Evolutionary conservation across 2,329 filamentous ascomycete genomes (phyloP).

Genomic region (Eutypa lata): DNA sequence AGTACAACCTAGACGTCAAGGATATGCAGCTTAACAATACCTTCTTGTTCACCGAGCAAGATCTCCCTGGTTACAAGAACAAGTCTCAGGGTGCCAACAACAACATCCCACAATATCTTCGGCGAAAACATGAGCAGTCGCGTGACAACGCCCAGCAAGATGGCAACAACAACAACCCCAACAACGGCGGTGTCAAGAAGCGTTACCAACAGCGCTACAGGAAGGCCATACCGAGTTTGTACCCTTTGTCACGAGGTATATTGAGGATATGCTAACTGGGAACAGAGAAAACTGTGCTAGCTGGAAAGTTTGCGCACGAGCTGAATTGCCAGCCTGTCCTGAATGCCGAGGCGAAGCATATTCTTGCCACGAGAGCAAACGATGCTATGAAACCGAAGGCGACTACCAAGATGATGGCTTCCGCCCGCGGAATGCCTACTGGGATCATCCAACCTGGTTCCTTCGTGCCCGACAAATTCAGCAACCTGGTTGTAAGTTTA

Average conservation of each 20-base stretch:
- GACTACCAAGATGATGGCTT: slow-evolving; percentile 43
- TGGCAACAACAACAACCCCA: slow-evolving; percentile 41
- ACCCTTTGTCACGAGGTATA: not conserved
- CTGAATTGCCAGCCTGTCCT: slow-evolving; percentile 71
- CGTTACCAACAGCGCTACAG: slow-evolving; percentile 60
- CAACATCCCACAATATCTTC: slow-evolving; percentile 56
- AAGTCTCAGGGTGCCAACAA: slow-evolving; percentile 57
- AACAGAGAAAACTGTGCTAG: slow-evolving; percentile 73
- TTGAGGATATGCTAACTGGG: not conserved
- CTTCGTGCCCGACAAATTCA: slow-evolving; percentile 44
- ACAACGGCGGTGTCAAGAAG: slow-evolving; percentile 39
- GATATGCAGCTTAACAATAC: slow-evolving; percentile 71
- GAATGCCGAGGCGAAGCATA: slow-evolving; percentile 64
- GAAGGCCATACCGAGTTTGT: slow-evolving; percentile 73
- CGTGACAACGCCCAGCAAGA: slow-evolving; percentile 43
- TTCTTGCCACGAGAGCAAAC: slow-evolving; percentile 57
- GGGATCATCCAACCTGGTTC: slow-evolving; percentile 58
- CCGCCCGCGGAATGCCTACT: slow-evolving; percentile 45
- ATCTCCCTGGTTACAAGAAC: slow-evolving; percentile 72
- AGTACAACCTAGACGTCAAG: slow-evolving; percentile 76
- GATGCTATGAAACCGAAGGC: slow-evolving; percentile 59
- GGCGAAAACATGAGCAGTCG: slow-evolving; percentile 40
- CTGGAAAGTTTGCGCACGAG: slow-evolving; percentile 72
- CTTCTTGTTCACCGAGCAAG: slow-evolving; percentile 90
- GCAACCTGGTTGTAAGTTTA: slow-evolving; percentile 55